phyloP scores from a whole-genome alignment of 192 early-diverging fungal species.

The Gamsiella multidivaricata region DNA sequence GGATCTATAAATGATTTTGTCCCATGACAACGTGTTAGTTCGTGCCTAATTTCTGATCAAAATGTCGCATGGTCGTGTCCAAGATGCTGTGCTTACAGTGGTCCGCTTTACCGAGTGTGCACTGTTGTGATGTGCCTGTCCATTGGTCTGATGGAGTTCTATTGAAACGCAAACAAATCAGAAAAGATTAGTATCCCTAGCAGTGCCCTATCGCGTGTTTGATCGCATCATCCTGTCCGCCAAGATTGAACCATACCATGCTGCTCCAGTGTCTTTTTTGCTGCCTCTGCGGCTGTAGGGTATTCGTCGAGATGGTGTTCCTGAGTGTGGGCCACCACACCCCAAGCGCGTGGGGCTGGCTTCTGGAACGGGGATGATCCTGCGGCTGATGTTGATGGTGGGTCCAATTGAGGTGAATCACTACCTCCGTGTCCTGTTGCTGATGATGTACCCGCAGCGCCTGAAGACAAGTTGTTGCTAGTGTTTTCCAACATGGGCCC shows the following conservation, averaged over 20 bases:
- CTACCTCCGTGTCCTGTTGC: conserved; percentile 14
- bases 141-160: conserved; percentile 6
- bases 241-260: conserved; percentile 23
- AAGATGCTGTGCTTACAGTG: conserved; percentile 1
- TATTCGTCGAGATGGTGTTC: conserved; percentile 36
- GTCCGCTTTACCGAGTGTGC: not conserved
- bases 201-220: not conserved
- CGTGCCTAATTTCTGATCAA: not conserved
- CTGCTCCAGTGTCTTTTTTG: conserved; percentile 34
- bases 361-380: conserved; percentile 42
- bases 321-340: conserved; percentile 14
- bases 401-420: conserved; percentile 28
- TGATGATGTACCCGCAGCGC: not conserved
- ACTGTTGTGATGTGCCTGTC: not conserved
- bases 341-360: conserved; percentile 33
- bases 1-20: conserved; percentile 3
- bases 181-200: too few species aligned
- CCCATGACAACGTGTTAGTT: not conserved
- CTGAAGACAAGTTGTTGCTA: too few species aligned
- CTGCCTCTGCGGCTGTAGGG: conserved; percentile 53
- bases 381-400: conserved; percentile 1
- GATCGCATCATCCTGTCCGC: not conserved
- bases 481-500: too few species aligned
- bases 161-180: not conserved
- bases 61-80: not conserved